A percentile compares a stretch with the other conserved stretches of the same genome.
Conservation (phyloP, 2,329 filamentous ascomycete genomes). For the Aspergillus sp. region DNA sequence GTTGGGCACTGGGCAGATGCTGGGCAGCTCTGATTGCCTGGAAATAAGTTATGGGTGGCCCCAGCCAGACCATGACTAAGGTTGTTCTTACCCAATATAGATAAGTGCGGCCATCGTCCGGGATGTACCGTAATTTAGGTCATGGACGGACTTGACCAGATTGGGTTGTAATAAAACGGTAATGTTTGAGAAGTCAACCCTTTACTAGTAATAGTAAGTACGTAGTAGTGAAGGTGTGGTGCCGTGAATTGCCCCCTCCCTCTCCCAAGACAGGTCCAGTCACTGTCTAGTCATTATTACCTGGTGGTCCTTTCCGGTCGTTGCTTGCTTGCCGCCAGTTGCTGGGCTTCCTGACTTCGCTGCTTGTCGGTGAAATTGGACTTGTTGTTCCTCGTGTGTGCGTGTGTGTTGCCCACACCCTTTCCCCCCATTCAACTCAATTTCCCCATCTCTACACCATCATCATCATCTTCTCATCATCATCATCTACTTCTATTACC, state of each 20-base stretch:
- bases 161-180: neutral
- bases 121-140: neutral
- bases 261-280: neutral
- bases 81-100: neutral
- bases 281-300: neutral
- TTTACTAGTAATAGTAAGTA: too few species aligned
- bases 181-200: neutral
- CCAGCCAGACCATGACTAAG: conserved; percentile 2
- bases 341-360: neutral
- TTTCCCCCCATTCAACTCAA: neutral
- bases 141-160: neutral
- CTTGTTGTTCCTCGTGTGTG: neutral
- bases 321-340: conserved; percentile 1
- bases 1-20: conserved; percentile 3
- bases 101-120: neutral
- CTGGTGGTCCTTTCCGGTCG: neutral
- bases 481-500: neutral
- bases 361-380: neutral
- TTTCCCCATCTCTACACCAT: neutral
- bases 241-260: neutral
- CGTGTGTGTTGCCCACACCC: neutral
- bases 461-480: neutral
- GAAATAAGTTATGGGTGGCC: neutral
- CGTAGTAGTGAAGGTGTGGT: neutral
- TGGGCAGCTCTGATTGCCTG: neutral